Evolutionary conservation across 2,329 filamentous ascomycete species (phyloP).

Genomic region (Fusarium sp.): DNA sequence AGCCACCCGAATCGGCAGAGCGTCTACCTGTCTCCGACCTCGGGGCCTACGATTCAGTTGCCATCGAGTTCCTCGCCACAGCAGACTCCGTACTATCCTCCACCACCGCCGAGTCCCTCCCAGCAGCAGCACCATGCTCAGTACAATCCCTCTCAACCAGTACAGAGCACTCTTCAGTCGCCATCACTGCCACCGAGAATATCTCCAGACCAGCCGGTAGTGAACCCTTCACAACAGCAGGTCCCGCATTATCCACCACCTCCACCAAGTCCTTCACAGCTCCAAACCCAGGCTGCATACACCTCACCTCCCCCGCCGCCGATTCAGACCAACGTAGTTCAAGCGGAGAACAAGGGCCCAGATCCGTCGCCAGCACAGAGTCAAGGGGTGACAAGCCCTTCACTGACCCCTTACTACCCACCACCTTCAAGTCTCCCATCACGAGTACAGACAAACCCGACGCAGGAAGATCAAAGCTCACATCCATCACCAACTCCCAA

Average conservation of each 20-base stretch:
- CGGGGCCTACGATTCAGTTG: not conserved
- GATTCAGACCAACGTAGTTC: not conserved
- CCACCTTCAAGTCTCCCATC: not conserved
- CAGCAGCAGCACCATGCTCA: not conserved
- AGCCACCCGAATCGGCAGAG: not conserved
- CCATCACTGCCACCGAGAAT: not conserved
- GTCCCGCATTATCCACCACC: not conserved
- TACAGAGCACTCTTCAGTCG: not conserved
- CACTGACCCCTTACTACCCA: not conserved
- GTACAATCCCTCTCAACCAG: not conserved
- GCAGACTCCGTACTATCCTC: not conserved
- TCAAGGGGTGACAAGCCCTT: not conserved
- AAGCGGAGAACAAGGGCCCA: not conserved
- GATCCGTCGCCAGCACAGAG: not conserved
- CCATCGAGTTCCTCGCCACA: not conserved
- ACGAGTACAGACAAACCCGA: not conserved
- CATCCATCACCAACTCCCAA: not conserved
- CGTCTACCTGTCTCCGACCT: not conserved
- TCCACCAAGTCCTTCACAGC: not conserved
- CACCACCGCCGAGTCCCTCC: not conserved
- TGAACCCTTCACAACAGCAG: slow-evolving; percentile 1
- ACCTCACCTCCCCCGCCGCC: not conserved
- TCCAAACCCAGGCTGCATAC: not conserved
- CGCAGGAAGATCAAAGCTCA: not conserved
- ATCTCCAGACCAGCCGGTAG: not conserved